phyloP scores from a whole-genome alignment of 495 filamentous ascomycete species.

The Immersiella caudata region DNA sequence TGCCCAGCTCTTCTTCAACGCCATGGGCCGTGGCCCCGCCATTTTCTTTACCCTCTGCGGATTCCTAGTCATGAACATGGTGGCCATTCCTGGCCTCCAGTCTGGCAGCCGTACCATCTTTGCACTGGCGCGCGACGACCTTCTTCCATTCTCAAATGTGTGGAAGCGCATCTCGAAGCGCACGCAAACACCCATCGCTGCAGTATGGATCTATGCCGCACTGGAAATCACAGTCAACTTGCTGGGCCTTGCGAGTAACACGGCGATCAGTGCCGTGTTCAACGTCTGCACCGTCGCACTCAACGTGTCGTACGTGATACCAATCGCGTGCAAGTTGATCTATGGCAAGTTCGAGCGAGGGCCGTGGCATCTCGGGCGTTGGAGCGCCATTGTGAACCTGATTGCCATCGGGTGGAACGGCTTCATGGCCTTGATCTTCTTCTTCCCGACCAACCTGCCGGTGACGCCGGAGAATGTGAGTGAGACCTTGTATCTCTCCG shows the following conservation, averaged over 20 bases:
- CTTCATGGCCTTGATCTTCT: constrained; percentile 64
- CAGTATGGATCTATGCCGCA: constrained; percentile 62
- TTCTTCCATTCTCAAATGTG: constrained; percentile 57
- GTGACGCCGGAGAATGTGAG: constrained; percentile 49
- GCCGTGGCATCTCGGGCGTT: constrained; percentile 61
- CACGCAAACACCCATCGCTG: constrained; percentile 62
- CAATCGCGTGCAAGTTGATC: constrained; percentile 62
- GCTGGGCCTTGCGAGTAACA: constrained; percentile 64
- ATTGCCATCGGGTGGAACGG: constrained; percentile 62
- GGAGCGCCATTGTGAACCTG: constrained; percentile 49
- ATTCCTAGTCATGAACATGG: constrained; percentile 61
- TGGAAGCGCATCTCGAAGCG: constrained; percentile 58
- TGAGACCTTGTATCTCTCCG: constrained; percentile 9
- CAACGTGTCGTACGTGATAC: constrained; percentile 66
- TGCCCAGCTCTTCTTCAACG: constrained; percentile 66
- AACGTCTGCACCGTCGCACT: constrained; percentile 65
- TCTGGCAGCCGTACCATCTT: constrained; percentile 64
- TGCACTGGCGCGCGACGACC: constrained; percentile 62
- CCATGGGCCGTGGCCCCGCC: constrained; percentile 59
- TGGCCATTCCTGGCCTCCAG: constrained; percentile 65
- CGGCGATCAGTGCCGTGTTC: constrained; percentile 64
- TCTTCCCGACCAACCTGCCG: constrained; percentile 60
- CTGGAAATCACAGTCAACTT: constrained; percentile 63
- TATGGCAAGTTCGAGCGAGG: constrained; percentile 61
- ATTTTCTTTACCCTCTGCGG: constrained; percentile 64